A percentile compares a stretch with the other conserved stretches of the same genome.
These are phyloP conservation scores for Drechslerella stenobrocha DNA, from an alignment of 2,329 filamentous ascomycete genomes.

Conservation along the genomic window DNA sequence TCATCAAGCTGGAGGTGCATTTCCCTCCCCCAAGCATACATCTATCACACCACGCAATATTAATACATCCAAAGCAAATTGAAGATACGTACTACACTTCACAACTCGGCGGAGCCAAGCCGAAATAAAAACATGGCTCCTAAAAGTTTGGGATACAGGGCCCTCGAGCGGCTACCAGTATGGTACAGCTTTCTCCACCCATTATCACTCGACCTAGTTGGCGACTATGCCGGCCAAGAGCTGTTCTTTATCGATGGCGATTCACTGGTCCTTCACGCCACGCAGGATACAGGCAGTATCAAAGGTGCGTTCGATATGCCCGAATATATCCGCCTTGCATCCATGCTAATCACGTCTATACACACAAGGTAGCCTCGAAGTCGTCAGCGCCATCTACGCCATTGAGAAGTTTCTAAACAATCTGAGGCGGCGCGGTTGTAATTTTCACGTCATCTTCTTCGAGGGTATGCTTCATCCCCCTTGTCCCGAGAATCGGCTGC, in stretches of 20 bases:
- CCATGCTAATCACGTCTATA: neutral
- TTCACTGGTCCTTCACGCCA: constrained; percentile 68
- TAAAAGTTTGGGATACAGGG: neutral
- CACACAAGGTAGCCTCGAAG: constrained; percentile 65
- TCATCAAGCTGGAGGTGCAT: no score
- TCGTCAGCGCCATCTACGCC: constrained; percentile 71
- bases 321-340: no score
- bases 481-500: constrained; percentile 49
- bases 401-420: constrained; percentile 68
- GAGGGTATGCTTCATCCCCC: constrained; percentile 55
- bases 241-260: constrained; percentile 74
- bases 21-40: no score
- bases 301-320: constrained; percentile 55
- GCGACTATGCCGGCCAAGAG: constrained; percentile 74
- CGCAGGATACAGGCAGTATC: constrained; percentile 69
- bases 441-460: constrained; percentile 74
- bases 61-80: no score
- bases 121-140: neutral
- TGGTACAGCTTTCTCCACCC: constrained; percentile 31
- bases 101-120: no score
- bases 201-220: constrained; percentile 65
- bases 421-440: constrained; percentile 67
- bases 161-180: constrained; percentile 9
- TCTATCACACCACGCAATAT: no score
- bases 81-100: no score